Percentiles rank a stretch among this genome's conserved stretches.
phyloP scores from a whole-genome alignment of 2,329 filamentous ascomycete species.

The Scedosporium minutisporum region DNA sequence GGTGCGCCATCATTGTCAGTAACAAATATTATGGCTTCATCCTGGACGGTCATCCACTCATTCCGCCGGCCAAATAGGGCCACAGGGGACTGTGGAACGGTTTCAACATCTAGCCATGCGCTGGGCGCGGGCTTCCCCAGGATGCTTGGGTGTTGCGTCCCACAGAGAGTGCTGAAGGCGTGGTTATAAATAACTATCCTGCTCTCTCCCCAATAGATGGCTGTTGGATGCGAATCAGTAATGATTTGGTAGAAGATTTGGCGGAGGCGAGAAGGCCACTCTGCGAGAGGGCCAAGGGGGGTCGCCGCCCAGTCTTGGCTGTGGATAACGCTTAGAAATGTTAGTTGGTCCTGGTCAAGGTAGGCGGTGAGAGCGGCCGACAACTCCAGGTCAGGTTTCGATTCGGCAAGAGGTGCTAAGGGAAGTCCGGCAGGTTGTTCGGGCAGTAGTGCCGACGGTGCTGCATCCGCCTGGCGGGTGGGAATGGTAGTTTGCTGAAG shows the following conservation, averaged over 20 bases:
- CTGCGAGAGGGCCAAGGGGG: conserved; percentile 33
- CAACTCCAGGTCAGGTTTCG: conserved; percentile 6
- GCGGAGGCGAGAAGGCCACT: conserved; percentile 37
- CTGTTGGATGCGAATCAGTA: conserved; percentile 37
- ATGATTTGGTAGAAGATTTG: conserved; percentile 34
- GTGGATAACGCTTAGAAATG: conserved; percentile 28
- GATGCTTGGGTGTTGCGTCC: conserved; percentile 52
- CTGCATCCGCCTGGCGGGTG: background rate
- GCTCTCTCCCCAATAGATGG: conserved; percentile 56
- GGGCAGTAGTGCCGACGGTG: conserved; percentile 1
- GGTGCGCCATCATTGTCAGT: conserved; percentile 24
- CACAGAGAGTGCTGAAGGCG: conserved; percentile 52
- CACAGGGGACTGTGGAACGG: background rate
- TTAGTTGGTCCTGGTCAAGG: conserved; percentile 8
- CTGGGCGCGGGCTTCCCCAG: conserved; percentile 51
- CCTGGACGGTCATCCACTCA: conserved; percentile 25
- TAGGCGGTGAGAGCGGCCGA: background rate
- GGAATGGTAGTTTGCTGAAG: conserved; percentile 17
- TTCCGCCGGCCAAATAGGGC: conserved; percentile 12
- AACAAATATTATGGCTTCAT: conserved; percentile 37
- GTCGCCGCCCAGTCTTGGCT: conserved; percentile 37
- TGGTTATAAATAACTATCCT: conserved; percentile 59
- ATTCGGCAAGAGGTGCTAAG: conserved; percentile 6
- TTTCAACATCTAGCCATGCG: conserved; percentile 46
- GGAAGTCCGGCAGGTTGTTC: background rate